Conservation (phyloP, 2,329 filamentous ascomycete genomes). For the Epichloe typhina region DNA sequence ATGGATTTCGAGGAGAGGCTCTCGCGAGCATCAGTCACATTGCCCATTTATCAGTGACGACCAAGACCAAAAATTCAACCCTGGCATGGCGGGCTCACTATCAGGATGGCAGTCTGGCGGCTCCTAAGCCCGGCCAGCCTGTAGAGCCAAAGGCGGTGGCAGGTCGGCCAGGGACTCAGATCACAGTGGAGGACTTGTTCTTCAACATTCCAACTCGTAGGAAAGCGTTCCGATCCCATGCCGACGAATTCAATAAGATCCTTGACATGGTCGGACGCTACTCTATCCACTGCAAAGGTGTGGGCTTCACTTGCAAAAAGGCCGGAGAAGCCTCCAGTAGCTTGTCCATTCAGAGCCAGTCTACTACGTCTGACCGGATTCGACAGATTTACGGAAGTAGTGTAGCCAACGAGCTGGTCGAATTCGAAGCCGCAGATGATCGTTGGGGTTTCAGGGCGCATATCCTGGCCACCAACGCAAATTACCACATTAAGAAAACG, state of each 20-base stretch:
- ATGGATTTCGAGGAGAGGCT: conserved; percentile 95
- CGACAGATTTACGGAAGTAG: conserved; percentile 75
- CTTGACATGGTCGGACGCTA: conserved; percentile 90
- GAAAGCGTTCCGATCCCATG: conserved; percentile 76
- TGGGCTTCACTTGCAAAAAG: conserved; percentile 95
- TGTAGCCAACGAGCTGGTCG: conserved; percentile 78
- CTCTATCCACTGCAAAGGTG: conserved; percentile 79
- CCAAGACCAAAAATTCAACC: conserved; percentile 75
- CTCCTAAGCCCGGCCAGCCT: conserved; percentile 76
- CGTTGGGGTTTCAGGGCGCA: conserved; percentile 75
- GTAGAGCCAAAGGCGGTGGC: conserved; percentile 79
- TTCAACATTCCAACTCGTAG: conserved; percentile 88
- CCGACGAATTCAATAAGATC: conserved; percentile 96
- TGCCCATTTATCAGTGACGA: conserved; percentile 88
- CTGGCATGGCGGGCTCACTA: conserved; percentile 89
- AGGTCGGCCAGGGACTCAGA: conserved; percentile 81
- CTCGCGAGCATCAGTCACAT: conserved; percentile 97
- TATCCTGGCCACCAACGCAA: conserved; percentile 81
- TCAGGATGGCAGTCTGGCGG: conserved; percentile 64
- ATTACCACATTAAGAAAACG: conserved; percentile 86
- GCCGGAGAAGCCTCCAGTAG: conserved; percentile 76
- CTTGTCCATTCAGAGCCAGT: conserved; percentile 63
- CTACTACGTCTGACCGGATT: conserved; percentile 68
- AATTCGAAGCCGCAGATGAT: conserved; percentile 57
- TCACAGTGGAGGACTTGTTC: conserved; percentile 92